Evolutionary conservation across 108 stramenopile genomes (phyloP).

Genomic region (Stephanodiscus minutulus): DNA sequence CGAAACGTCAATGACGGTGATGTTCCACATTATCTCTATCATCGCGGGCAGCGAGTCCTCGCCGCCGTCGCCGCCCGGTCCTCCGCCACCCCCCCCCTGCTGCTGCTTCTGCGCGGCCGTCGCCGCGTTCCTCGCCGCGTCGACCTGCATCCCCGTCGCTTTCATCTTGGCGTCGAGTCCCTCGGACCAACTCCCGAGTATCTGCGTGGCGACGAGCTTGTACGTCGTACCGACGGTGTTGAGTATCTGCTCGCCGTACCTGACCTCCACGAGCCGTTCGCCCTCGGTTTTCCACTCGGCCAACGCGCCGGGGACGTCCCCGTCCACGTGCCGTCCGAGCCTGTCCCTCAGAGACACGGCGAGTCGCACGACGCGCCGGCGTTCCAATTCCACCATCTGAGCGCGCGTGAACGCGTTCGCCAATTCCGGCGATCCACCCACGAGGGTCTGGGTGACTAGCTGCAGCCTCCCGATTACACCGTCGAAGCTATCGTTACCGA

Average conservation of each 20-base stretch:
- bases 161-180: conserved; percentile 40
- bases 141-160: conserved; percentile 14
- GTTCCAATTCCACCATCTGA: conserved; percentile 32
- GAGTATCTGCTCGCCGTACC: conserved; percentile 43
- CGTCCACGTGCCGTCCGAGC: conserved; percentile 28
- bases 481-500: conserved; percentile 39
- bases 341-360: conserved; percentile 29
- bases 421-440: conserved; percentile 22
- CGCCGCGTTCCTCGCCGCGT: conserved; percentile 20
- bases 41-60: conserved; percentile 33
- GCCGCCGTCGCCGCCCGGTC: conserved; percentile 6
- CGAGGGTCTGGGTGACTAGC: conserved; percentile 38
- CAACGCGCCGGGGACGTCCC: conserved; percentile 21
- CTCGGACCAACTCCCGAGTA: conserved; percentile 32
- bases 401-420: conserved; percentile 4
- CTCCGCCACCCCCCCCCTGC: conserved; percentile 1
- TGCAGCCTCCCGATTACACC: conserved; percentile 29
- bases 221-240: conserved; percentile 40
- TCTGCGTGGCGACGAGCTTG: conserved; percentile 28
- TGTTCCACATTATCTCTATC: conserved; percentile 47
- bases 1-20: conserved; percentile 44
- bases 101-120: conserved; percentile 14
- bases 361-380: conserved; percentile 32
- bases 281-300: conserved; percentile 31
- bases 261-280: conserved; percentile 39